Percentiles rank a stretch among this genome's conserved stretches.
These are phyloP conservation scores for Penicillium cataractarum DNA, from an alignment of 495 filamentous ascomycete species.

Conservation along the genomic window DNA sequence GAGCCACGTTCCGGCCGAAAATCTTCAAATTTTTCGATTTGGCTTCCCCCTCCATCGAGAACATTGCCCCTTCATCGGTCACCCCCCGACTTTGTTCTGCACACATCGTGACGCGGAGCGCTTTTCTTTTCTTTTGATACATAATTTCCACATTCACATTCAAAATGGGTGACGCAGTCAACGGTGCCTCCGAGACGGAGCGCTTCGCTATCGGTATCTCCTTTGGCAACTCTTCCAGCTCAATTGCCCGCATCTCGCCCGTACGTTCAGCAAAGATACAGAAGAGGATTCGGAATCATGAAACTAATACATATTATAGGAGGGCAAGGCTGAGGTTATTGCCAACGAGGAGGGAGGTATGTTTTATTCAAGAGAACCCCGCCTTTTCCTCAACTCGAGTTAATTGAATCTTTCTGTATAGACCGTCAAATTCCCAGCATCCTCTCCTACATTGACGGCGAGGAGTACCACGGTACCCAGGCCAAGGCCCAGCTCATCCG, in stretches of 20 bases:
- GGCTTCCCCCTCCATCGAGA: slow-evolving; percentile 32
- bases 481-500: slow-evolving; percentile 91
- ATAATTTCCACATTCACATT: slow-evolving; percentile 21
- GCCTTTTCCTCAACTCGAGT: slow-evolving; percentile 13
- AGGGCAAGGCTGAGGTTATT: slow-evolving; percentile 96
- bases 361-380: slow-evolving; percentile 32
- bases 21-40: slow-evolving; percentile 36
- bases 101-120: slow-evolving; percentile 23
- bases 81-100: slow-evolving; percentile 20
- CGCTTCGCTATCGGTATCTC: slow-evolving; percentile 89
- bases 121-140: slow-evolving; percentile 17
- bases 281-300: not conserved
- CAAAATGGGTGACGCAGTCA: slow-evolving; percentile 60
- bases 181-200: slow-evolving; percentile 52
- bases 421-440: slow-evolving; percentile 96
- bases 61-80: slow-evolving; percentile 22
- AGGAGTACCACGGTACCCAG: slow-evolving; percentile 95
- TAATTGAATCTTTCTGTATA: slow-evolving; percentile 33
- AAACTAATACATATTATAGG: slow-evolving; percentile 48
- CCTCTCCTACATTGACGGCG: slow-evolving; percentile 90
- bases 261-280: slow-evolving; percentile 44
- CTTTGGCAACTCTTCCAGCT: slow-evolving; percentile 97
- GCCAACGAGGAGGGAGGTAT: slow-evolving; percentile 98
- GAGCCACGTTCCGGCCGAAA: slow-evolving; percentile 39
- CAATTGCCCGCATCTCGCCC: slow-evolving; percentile 81